These are phyloP conservation scores for Fraxinus latifolia DNA, from an alignment of 305 asterid genomes.

Conservation along the genomic window DNA sequence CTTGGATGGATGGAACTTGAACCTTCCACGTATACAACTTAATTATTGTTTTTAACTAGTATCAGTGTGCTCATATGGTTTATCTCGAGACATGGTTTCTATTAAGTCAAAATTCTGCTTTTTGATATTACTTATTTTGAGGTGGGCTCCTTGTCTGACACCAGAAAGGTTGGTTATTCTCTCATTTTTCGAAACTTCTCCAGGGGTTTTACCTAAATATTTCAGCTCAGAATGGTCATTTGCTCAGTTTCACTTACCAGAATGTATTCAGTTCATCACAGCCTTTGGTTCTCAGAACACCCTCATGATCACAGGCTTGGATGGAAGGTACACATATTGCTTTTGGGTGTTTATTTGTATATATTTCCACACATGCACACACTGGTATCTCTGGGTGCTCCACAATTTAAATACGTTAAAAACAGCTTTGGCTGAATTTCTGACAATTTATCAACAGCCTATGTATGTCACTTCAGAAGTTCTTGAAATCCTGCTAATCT, in stretches of 20 bases:
- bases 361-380: neutral
- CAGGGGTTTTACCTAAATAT: constrained; percentile 87
- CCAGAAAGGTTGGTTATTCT: constrained; percentile 17
- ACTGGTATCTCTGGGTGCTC: neutral
- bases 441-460: neutral
- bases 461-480: neutral
- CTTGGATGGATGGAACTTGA: neutral
- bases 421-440: neutral
- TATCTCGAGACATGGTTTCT: neutral
- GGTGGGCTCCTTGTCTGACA: neutral
- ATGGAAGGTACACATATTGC: constrained; percentile 63
- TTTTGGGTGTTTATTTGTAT: neutral
- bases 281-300: constrained; percentile 77
- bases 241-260: constrained; percentile 91
- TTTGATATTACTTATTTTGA: constrained; percentile 5
- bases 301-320: constrained; percentile 58
- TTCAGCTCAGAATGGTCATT: constrained; percentile 98
- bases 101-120: neutral
- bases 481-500: constrained; percentile 11
- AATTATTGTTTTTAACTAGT: neutral
- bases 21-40: neutral
- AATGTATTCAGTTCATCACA: constrained; percentile 61
- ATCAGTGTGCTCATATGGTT: neutral
- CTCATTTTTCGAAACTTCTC: constrained; percentile 20
- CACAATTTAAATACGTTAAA: neutral